These are phyloP conservation scores for Rhododendron simsii DNA, from an alignment of 148 eudicot species.

Conservation along the genomic window DNA sequence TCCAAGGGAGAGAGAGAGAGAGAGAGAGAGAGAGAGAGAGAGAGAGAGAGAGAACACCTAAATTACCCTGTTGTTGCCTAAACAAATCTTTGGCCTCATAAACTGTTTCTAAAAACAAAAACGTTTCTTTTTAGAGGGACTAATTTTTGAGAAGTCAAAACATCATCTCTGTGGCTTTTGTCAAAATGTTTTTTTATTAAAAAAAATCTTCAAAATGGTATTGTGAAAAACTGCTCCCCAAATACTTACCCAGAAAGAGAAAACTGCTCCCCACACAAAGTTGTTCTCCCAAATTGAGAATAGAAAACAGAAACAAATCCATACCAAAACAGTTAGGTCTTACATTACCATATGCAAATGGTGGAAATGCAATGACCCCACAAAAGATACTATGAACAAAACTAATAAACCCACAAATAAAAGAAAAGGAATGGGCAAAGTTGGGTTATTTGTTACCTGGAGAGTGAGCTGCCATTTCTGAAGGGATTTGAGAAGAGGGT, in stretches of 20 bases:
- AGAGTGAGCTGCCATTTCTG: constrained; percentile 32
- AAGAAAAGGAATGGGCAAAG: neutral
- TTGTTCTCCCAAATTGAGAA: neutral
- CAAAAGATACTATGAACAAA: neutral
- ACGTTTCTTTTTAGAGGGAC: neutral
- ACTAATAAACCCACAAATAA: neutral
- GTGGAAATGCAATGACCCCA: neutral
- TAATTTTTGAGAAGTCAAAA: neutral
- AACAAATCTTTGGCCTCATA: neutral
- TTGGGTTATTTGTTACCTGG: constrained; percentile 30
- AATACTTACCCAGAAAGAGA: too few species aligned
- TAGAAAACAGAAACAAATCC: neutral
- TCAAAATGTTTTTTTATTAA: neutral
- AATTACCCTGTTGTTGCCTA: neutral
- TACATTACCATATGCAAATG: neutral
- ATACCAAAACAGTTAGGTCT: neutral
- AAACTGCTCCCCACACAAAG: neutral
- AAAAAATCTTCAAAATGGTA: neutral
- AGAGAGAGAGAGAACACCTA: neutral
- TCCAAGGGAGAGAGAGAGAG: neutral
- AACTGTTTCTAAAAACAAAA: neutral
- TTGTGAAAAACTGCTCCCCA: neutral
- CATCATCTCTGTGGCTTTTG: neutral
- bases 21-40: neutral
- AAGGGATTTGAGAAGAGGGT: constrained; percentile 28